Base-by-base conservation (phyloP, 23 red algal genomes). In the Gracilaria gracilis region DNA sequence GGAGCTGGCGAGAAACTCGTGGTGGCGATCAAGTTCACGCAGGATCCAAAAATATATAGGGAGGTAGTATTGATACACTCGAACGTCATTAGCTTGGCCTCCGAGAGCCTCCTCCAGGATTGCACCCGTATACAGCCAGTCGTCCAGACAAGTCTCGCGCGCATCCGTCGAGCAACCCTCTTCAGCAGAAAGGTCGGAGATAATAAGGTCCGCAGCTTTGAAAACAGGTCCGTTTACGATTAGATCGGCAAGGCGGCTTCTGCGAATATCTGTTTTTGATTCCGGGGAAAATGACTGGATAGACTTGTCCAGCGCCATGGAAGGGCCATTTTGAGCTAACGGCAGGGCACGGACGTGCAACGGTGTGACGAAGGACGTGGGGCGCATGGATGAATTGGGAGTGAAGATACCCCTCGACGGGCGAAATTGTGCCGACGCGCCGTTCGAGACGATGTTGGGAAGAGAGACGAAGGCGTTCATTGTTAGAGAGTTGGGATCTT, bases 1-100 rank as follows among this genome's bases (percentile, higher is more conserved):
- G 9, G 73, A 48, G 8, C 4, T 54, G 23, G 48, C 79, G 29
- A 76, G 28, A 24, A 69, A 29, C 17, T 69, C 83, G 19, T 47
- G 38, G 35, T 77, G 82, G 24, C 46, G 44, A 25, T 83, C 61
- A 19, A 95, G 76, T 65, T 85, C 53, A 12, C 90, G 80, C 14
- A 65, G 61, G 34, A 95, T 65, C 96, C 96, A 98, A 74, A 95
- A 95, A 69, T 93, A 98, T 0, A 92, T 40, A 2, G 96, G 96
- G 29, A 98, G 55, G 76, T 98, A 98, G 84, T 93, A 94, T 37
- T 79, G 73, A 67, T 92, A 91, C 19, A 98, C 77, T 21, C 96
- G 86, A 37, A 81, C 48, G 37, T 83, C 79, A 42, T 94, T 81
- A 12, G 83, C 55, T 53, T 96, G 57, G 74, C 57, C 34, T 42